Evolutionary conservation across 1,284 basidiomycete genomes (phyloP), one percentile per base, ranked within the genome.

Genomic region (Melampsora abietis-canadensis): DNA sequence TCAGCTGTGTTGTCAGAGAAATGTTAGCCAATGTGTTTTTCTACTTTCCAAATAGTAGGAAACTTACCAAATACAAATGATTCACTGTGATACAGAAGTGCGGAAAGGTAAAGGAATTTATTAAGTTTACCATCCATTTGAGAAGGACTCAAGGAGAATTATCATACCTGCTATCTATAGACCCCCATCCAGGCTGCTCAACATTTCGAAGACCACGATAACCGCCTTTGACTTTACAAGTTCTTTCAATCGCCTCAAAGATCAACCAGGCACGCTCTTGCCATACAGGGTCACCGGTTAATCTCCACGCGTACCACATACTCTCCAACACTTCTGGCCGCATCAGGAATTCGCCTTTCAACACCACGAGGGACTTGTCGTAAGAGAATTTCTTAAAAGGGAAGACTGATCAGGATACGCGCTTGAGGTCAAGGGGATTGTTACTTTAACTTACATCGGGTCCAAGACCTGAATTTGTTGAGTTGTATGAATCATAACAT

Each of bases 241-340:
- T 21, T 19, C 37, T 66, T 66, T 73, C 70, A 10, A 64, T 44
- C 40, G 70, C 61, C 44, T 65, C 27, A 59, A 59, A 73, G 7
- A 74, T 44, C 30, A 44, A n/a, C 70, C 70, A 74, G 14, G 70
- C 70, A 46, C 70, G 34, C 5, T 74, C 70, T 66, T 74, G 83
- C 90, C 90, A 91, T 63, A 84, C 85, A 19, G 81, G 80, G 75
- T 91, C 87, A 0, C 87, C 86, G 2, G 90, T 91, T 19, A 86
- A 87, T 59, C 87, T 84, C 88, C 88, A 91, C 76, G 91, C 80
- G 30, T 89, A 80, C 79, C 88, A 90, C 76, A 90, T 85, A 63
- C 85, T 87, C 79, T 90, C 89, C 7, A 90, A 81, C 2, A 89
- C 85, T 88, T 91, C 63, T 8, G 63, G 63, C 14, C 51, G n/a